phyloP scores from a whole-genome alignment of 176 grass and related monocot species.

The Raddia guianensis region DNA sequence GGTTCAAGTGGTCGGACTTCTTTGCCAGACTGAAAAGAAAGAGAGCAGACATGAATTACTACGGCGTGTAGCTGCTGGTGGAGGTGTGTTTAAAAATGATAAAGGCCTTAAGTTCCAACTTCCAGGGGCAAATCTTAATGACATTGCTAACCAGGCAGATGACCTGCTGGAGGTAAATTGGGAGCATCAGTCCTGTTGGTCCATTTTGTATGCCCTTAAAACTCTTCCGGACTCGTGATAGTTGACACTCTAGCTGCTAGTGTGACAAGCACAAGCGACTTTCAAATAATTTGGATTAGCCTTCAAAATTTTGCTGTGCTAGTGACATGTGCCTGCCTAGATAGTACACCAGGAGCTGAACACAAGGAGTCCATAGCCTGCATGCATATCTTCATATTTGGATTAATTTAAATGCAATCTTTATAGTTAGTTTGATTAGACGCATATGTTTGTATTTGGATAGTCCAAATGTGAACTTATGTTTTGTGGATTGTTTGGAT shows the following conservation, averaged over 20 bases:
- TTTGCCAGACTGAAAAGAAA: slow-evolving; percentile 90
- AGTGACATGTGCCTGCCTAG: no score
- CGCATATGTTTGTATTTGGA: no score
- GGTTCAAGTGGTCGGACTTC: slow-evolving; percentile 98
- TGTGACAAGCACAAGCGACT: not conserved
- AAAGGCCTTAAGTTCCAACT: slow-evolving; percentile 83
- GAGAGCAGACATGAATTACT: slow-evolving; percentile 90
- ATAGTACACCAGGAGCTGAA: not conserved
- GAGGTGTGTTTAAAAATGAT: slow-evolving; percentile 92
- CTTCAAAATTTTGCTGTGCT: not conserved
- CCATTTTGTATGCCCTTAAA: slow-evolving; percentile 6
- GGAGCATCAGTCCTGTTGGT: slow-evolving; percentile 6
- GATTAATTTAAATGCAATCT: no score
- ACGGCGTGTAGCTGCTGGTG: slow-evolving; percentile 85
- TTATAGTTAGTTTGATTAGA: no score
- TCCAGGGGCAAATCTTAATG: slow-evolving; percentile 89
- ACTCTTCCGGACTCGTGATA: not conserved
- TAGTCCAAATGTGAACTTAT: no score
- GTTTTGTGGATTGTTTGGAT: no score
- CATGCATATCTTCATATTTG: not conserved
- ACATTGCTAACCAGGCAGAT: slow-evolving; percentile 95
- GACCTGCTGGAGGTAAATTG: slow-evolving; percentile 78
- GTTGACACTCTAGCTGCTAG: not conserved
- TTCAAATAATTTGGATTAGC: not conserved
- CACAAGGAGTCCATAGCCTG: not conserved